phyloP scores from a whole-genome alignment of 1,284 basidiomycete species.

The Filobasidium uniguttulatum region DNA sequence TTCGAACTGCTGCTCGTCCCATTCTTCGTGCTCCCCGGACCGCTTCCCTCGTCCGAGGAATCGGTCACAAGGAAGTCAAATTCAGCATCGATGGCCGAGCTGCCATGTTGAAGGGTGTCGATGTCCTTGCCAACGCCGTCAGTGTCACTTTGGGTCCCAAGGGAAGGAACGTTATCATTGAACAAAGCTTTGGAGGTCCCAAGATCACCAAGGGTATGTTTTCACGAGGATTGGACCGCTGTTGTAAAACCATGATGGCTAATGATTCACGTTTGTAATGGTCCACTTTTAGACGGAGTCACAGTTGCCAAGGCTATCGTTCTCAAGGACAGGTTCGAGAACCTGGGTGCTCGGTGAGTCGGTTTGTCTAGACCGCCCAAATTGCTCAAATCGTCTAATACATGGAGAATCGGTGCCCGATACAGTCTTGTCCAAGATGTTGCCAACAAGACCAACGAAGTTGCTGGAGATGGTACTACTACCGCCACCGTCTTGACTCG shows the following conservation, averaged over 20 bases:
- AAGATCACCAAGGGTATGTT: constrained; percentile 86
- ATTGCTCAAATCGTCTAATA: background rate
- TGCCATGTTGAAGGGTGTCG: constrained; percentile 87
- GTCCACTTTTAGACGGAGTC: constrained; percentile 60
- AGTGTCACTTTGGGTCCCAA: constrained; percentile 93
- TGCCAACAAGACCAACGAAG: constrained; percentile 91
- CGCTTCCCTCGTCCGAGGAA: constrained; percentile 37
- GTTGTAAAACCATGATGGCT: background rate
- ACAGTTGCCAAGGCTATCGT: constrained; percentile 92
- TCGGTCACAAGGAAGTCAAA: constrained; percentile 88
- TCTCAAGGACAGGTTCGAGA: constrained; percentile 97
- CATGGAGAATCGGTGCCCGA: background rate
- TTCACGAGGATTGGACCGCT: background rate
- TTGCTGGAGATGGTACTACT: constrained; percentile 95
- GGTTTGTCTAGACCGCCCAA: background rate
- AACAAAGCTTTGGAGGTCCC: constrained; percentile 91
- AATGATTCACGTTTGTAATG: background rate
- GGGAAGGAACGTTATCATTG: constrained; percentile 96
- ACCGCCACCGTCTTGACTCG: constrained; percentile 94
- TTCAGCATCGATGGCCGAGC: constrained; percentile 93
- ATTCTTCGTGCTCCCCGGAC: constrained; percentile 3
- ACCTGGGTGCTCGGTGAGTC: constrained; percentile 84
- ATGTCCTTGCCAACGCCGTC: constrained; percentile 89
- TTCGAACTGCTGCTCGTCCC: constrained; percentile 3
- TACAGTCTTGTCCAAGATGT: constrained; percentile 86